phyloP scores from a whole-genome alignment of 805 yeast genomes.

The Zygoascus bituminiphila region DNA sequence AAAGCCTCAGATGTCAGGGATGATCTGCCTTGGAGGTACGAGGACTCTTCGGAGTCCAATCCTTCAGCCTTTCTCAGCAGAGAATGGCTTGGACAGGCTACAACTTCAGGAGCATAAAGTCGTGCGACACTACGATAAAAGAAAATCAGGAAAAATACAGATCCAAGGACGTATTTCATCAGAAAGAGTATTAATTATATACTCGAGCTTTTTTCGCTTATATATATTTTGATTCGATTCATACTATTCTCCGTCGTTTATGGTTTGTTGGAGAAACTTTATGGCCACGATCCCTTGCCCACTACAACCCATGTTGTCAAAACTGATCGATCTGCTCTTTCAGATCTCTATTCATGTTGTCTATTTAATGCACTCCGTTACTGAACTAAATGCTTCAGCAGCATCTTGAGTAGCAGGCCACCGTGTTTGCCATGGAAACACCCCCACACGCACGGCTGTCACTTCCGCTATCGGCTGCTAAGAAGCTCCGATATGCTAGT shows the following conservation, averaged over 20 bases:
- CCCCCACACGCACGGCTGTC: not conserved
- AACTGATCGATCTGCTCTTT: no score
- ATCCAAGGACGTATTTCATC: no score
- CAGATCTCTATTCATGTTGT: no score
- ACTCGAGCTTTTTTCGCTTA: not conserved
- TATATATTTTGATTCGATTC: not conserved
- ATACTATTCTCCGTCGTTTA: not conserved
- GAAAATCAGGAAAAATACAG: not conserved
- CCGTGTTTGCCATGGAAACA: no score
- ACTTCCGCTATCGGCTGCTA: not conserved
- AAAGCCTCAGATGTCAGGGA: constrained; percentile 25
- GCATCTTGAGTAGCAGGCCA: no score
- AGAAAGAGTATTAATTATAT: no score
- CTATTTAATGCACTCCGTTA: no score
- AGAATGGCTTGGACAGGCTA: constrained; percentile 10
- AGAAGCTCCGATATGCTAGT: not conserved
- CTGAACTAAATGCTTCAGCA: no score
- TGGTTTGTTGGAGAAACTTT: no score
- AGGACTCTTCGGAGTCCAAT: constrained; percentile 13
- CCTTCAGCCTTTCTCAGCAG: constrained; percentile 8
- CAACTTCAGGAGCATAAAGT: constrained; percentile 11
- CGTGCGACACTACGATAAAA: not conserved
- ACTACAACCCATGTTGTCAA: no score
- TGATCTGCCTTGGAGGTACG: constrained; percentile 18
- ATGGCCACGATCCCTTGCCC: no score